These are phyloP conservation scores for Cercospora citrullina DNA, from an alignment of 2,329 filamentous ascomycete species.

Conservation along the genomic window DNA sequence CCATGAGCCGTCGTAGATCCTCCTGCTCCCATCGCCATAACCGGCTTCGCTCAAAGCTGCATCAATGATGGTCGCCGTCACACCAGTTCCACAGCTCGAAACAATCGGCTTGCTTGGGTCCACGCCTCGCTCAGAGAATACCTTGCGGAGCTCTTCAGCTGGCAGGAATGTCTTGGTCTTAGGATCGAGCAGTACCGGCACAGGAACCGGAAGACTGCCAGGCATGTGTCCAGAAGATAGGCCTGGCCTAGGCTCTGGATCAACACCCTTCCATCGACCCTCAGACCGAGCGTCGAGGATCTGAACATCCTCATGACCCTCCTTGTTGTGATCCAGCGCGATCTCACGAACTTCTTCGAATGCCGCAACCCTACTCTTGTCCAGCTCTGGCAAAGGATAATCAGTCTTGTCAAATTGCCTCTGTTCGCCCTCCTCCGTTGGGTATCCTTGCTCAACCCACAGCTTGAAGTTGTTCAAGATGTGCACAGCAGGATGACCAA, in stretches of 20 bases:
- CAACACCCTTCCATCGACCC: constrained; percentile 78
- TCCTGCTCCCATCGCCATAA: constrained; percentile 64
- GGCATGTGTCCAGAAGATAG: constrained; percentile 91
- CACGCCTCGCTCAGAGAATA: constrained; percentile 79
- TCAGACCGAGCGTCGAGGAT: constrained; percentile 82
- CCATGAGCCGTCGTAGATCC: constrained; percentile 95
- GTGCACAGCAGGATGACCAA: constrained; percentile 86
- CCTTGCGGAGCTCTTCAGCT: constrained; percentile 66
- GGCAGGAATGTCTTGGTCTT: constrained; percentile 78
- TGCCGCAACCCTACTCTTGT: constrained; percentile 66
- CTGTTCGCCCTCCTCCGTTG: constrained; percentile 75
- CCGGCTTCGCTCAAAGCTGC: constrained; percentile 78
- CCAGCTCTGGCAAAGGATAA: constrained; percentile 48
- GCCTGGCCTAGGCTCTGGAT: constrained; percentile 80
- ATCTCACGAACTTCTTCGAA: constrained; percentile 83
- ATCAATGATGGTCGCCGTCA: constrained; percentile 89
- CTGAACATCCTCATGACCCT: constrained; percentile 79
- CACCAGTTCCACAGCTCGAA: constrained; percentile 86
- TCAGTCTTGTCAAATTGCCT: constrained; percentile 48
- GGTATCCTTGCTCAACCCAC: constrained; percentile 84
- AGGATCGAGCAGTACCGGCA: constrained; percentile 76
- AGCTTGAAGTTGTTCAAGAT: constrained; percentile 91
- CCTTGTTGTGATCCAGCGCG: constrained; percentile 73
- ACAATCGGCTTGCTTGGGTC: constrained; percentile 80
- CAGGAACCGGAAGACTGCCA: constrained; percentile 78